Percentiles rank a stretch among this genome's conserved stretches.
Conservation (phyloP, 2,329 filamentous ascomycete species). For the Nemania diffusa region DNA sequence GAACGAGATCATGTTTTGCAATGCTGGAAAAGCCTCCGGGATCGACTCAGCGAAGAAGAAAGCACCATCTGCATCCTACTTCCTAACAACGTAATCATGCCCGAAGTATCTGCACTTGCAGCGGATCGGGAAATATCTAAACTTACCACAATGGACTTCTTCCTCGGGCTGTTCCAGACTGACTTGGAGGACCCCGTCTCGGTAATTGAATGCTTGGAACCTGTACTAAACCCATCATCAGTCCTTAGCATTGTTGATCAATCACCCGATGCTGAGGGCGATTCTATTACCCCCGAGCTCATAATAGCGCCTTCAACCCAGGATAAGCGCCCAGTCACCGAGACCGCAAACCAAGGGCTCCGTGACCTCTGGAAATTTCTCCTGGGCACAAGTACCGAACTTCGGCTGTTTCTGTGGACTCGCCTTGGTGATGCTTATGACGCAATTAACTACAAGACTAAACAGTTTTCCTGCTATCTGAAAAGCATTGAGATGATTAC, state of each 20-base stretch:
- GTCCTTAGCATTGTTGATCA: constrained; percentile 54
- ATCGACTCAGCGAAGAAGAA: constrained; percentile 57
- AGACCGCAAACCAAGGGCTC: constrained; percentile 67
- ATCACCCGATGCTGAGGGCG: constrained; percentile 34
- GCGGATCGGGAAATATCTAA: constrained; percentile 92
- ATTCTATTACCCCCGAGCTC: constrained; percentile 35
- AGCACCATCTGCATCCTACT: constrained; percentile 65
- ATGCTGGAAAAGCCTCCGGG: constrained; percentile 68
- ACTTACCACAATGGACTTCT: constrained; percentile 96
- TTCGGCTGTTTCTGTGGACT: constrained; percentile 89
- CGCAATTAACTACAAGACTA: constrained; percentile 84
- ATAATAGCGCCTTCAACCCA: constrained; percentile 34
- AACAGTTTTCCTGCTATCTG: constrained; percentile 87
- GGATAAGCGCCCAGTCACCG: constrained; percentile 57
- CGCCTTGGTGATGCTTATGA: constrained; percentile 90
- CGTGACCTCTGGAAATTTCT: constrained; percentile 88
- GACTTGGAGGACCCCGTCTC: constrained; percentile 82
- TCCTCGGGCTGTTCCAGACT: constrained; percentile 86
- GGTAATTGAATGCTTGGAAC: constrained; percentile 91
- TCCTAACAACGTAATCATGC: constrained; percentile 88
- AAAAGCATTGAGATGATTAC: constrained; percentile 87
- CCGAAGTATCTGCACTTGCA: constrained; percentile 82
- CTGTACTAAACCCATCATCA: constrained; percentile 80
- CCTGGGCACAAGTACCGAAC: constrained; percentile 79
- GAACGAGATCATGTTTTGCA: constrained; percentile 66